These are phyloP conservation scores for Fusarium sp. DNA, from an alignment of 2,329 filamentous ascomycete genomes.

Conservation along the genomic window DNA sequence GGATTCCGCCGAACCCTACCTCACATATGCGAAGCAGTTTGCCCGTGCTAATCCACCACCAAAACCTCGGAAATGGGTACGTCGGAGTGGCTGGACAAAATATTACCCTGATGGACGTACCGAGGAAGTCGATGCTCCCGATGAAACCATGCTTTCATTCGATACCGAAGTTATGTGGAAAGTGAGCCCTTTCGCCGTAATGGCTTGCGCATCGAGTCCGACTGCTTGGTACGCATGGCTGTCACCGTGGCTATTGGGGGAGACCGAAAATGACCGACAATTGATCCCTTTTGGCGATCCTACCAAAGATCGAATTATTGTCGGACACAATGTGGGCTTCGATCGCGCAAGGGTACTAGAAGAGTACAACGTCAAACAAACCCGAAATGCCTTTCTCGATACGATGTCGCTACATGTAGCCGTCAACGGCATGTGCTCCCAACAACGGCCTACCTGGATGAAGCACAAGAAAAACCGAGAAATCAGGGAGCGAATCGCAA, in stretches of 20 bases:
- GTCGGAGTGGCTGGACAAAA: conserved; percentile 92
- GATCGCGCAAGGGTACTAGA: conserved; percentile 90
- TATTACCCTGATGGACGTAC: conserved; percentile 82
- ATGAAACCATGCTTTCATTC: conserved; percentile 88
- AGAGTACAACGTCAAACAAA: conserved; percentile 88
- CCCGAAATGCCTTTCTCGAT: conserved; percentile 89
- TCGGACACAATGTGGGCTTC: conserved; percentile 97
- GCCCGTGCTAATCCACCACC: conserved; percentile 72
- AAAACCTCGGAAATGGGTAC: conserved; percentile 80
- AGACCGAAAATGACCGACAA: conserved; percentile 83
- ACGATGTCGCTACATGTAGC: conserved; percentile 99
- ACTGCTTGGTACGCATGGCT: conserved; percentile 98
- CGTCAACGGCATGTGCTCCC: conserved; percentile 98
- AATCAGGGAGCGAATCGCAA: conserved; percentile 82
- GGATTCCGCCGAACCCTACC: conserved; percentile 88
- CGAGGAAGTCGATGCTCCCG: conserved; percentile 81
- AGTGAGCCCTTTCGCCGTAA: conserved; percentile 90
- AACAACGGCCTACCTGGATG: conserved; percentile 97
- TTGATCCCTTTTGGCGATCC: conserved; percentile 90
- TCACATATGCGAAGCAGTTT: conserved; percentile 82
- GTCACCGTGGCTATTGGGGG: conserved; percentile 92
- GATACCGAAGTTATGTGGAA: conserved; percentile 99
- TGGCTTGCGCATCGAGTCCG: conserved; percentile 93
- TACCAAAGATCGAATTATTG: conserved; percentile 79
- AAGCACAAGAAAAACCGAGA: conserved; percentile 94